Evolutionary conservation across 352 stramenopile genomes (phyloP).

Genomic region (Globisporangium iwayamae): DNA sequence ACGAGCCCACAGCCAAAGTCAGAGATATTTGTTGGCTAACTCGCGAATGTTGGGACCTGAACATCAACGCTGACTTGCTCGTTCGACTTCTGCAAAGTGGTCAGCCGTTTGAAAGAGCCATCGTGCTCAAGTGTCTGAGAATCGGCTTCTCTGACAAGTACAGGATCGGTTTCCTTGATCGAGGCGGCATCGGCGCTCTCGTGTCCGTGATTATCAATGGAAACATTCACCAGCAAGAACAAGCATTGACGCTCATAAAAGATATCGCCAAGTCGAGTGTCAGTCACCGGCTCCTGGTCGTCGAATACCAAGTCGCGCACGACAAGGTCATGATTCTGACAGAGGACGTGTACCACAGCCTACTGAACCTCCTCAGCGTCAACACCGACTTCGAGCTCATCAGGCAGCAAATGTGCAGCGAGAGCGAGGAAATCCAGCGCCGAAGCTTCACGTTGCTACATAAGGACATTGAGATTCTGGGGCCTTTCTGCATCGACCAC

Average conservation of each 20-base stretch:
- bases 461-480: constrained; percentile 8
- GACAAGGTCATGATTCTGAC: neutral
- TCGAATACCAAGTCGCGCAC: constrained; percentile 2
- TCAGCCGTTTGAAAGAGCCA: neutral
- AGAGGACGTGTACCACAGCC: neutral
- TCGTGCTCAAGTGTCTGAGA: neutral
- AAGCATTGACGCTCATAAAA: neutral
- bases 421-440: neutral
- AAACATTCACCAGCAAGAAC: neutral
- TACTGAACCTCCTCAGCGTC: neutral
- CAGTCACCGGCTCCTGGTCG: neutral
- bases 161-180: neutral
- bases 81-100: neutral
- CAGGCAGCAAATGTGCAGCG: neutral
- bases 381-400: constrained; percentile 1
- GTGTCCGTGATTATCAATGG: neutral
- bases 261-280: neutral
- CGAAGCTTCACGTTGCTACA: constrained; percentile 1
- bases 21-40: neutral
- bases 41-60: neutral
- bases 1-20: neutral
- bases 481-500: constrained; percentile 5
- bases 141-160: neutral
- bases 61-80: neutral
- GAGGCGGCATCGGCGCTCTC: neutral